Conservation (phyloP, 2,329 filamentous ascomycete genomes). For the Hypoxylon sp. region DNA sequence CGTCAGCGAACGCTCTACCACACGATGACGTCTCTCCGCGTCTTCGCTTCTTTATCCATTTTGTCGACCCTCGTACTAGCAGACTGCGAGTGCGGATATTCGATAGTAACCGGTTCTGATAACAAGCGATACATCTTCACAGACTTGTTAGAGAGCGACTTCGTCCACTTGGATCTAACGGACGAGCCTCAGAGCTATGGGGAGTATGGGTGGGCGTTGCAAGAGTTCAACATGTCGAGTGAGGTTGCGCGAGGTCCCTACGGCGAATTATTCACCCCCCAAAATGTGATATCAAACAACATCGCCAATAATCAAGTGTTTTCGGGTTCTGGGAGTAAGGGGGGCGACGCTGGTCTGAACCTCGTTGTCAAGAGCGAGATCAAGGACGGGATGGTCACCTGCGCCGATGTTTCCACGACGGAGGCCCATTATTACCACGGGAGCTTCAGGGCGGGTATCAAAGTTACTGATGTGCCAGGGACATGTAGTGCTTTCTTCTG, state of each 20-base stretch:
- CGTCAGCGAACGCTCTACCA: slow-evolving; percentile 3
- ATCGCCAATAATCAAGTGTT: slow-evolving; percentile 60
- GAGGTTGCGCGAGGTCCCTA: slow-evolving; percentile 72
- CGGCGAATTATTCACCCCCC: slow-evolving; percentile 73
- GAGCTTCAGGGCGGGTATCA: slow-evolving; percentile 78
- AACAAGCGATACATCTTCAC: slow-evolving; percentile 70
- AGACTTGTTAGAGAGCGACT: slow-evolving; percentile 80
- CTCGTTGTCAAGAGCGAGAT: slow-evolving; percentile 67
- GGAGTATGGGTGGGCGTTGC: slow-evolving; percentile 69
- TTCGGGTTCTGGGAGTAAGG: slow-evolving; percentile 61
- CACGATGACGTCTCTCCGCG: slow-evolving; percentile 33
- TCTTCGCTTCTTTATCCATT: slow-evolving; percentile 40
- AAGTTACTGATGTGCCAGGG: slow-evolving; percentile 71
- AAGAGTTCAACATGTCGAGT: slow-evolving; percentile 76
- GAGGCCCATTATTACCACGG: slow-evolving; percentile 78
- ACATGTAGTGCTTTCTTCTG: slow-evolving; percentile 88
- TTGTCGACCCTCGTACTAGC: slow-evolving; percentile 53
- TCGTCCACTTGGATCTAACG: slow-evolving; percentile 67
- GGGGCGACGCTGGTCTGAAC: slow-evolving; percentile 67
- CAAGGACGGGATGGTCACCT: slow-evolving; percentile 68
- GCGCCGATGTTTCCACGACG: slow-evolving; percentile 74
- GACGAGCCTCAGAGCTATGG: slow-evolving; percentile 61
- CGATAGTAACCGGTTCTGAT: slow-evolving; percentile 63
- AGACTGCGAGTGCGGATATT: slow-evolving; percentile 82
- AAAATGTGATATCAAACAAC: slow-evolving; percentile 71